Evolutionary conservation across 1,139 yeast genomes (phyloP).

Genomic region (Kodamaea sp.): DNA sequence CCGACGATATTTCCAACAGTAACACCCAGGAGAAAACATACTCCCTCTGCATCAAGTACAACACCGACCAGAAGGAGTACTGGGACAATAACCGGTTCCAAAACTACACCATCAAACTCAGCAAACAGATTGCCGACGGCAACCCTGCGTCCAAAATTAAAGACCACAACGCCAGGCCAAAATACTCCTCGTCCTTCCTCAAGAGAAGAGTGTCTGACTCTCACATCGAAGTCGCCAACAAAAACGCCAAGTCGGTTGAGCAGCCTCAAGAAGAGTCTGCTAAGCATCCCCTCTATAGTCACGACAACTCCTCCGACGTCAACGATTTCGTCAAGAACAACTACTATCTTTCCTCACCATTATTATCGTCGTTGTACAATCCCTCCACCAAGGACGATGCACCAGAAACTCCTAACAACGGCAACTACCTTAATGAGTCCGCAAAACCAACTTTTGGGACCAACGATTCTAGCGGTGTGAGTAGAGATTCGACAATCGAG

Average conservation of each 20-base stretch:
- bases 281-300: conserved; percentile 6
- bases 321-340: conserved; percentile 39
- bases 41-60: conserved; percentile 62
- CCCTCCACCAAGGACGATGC: conserved; percentile 3
- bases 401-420: conserved; percentile 2
- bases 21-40: conserved; percentile 24
- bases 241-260: background rate
- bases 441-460: background rate
- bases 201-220: conserved; percentile 39
- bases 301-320: conserved; percentile 20
- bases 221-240: conserved; percentile 17
- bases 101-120: conserved; percentile 60
- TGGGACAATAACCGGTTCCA: conserved; percentile 75
- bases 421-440: background rate
- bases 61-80: conserved; percentile 49
- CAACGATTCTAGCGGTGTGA: background rate
- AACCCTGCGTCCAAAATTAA: background rate
- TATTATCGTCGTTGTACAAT: conserved; percentile 25
- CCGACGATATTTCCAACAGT: conserved; percentile 1
- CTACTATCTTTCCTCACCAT: conserved; percentile 42
- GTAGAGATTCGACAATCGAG: background rate
- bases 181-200: conserved; percentile 41
- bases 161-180: conserved; percentile 28
- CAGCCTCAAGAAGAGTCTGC: conserved; percentile 2
- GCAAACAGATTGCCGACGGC: conserved; percentile 18